Evolutionary conservation across 805 yeast species (phyloP), one percentile per base, ranked within the genome.

Genomic region (Zygotorulaspora sp.): DNA sequence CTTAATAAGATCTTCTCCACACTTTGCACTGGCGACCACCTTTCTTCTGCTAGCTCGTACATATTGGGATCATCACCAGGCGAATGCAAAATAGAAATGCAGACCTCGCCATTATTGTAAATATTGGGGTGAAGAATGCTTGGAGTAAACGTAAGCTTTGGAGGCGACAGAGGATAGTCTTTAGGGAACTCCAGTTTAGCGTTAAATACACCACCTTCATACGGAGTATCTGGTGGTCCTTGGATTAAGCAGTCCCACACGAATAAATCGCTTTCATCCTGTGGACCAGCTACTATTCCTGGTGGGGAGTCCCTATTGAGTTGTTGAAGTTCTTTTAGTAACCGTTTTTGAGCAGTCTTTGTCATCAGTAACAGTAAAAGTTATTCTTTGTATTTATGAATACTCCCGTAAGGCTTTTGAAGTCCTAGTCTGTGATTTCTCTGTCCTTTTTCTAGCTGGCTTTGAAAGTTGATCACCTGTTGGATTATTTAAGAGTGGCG

Each of bases 21-120:
- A 57, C 95, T 84, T 61, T 92, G 98, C 20, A 92, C 89, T 0
- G 98, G 98, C 5, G 95, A 84, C 98, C 98, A 92, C 48, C 98
- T 70, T 65, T 92, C 98, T 51, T 89, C 94, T 0, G 97, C 95
- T 20, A 85, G 65, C 62, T 92, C 98, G 64, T 92, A 92, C 72
- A 83, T 88, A 60, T 88, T 77, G 14, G 98, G 97, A 62, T 92
- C 98, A 52, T 89, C 95, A 8, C 98, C 98, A 1, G 97, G 96
- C 1, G 96, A 79, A 59, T 92, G 98, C 48, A 92, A 69, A 34
- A 92, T 92, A 11, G 96, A 86, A 35, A 92, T 92, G 62, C 98
- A 92, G 3, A 92, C 98, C 16, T 86, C 86, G 2, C 98, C 98
- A 56, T 89, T 95, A 35, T 84, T 78, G 60, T 90, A 92, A 38